Evolutionary conservation across 1,284 basidiomycete genomes (phyloP).

Genomic region (Peniophora sp.): DNA sequence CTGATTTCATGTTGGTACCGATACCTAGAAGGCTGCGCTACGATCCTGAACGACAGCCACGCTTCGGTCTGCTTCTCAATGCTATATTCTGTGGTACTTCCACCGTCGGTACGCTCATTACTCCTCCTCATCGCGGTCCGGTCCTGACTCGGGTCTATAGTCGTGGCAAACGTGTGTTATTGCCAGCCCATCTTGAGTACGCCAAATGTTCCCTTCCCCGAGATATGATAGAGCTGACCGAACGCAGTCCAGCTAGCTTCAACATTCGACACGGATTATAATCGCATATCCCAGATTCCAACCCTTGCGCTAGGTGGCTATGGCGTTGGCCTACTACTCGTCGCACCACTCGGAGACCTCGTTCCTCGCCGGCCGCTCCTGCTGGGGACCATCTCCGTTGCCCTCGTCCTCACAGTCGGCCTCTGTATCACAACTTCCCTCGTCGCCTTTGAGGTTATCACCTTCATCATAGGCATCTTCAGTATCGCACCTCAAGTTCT

Average conservation of each 20-base stretch:
- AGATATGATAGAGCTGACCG: constrained; percentile 5
- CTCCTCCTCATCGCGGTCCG: background rate
- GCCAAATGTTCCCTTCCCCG: constrained; percentile 12
- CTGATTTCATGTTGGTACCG: constrained; percentile 57
- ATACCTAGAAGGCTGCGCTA: constrained; percentile 57
- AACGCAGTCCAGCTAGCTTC: constrained; percentile 42
- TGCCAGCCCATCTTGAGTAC: constrained; percentile 64
- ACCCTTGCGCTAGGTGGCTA: constrained; percentile 46
- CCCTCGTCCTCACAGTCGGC: constrained; percentile 34
- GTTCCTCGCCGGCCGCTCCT: constrained; percentile 41
- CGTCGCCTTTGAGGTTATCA: constrained; percentile 34
- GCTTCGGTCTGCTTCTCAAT: constrained; percentile 57
- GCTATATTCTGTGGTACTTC: constrained; percentile 60
- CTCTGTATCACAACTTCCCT: constrained; percentile 36
- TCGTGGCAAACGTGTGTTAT: constrained; percentile 62
- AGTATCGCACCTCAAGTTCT: constrained; percentile 36
- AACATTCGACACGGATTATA: constrained; percentile 49
- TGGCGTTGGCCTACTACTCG: constrained; percentile 38
- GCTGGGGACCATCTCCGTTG: constrained; percentile 30
- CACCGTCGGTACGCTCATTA: constrained; percentile 53
- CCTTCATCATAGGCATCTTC: constrained; percentile 36
- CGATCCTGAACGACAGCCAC: constrained; percentile 46
- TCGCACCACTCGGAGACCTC: constrained; percentile 48
- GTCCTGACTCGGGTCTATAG: constrained; percentile 18
- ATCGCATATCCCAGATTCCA: constrained; percentile 47